Evolutionary conservation across 1,284 basidiomycete genomes (phyloP), one percentile per base, ranked within the genome.

Genomic region (Cutaneotrichosporon sp.): DNA sequence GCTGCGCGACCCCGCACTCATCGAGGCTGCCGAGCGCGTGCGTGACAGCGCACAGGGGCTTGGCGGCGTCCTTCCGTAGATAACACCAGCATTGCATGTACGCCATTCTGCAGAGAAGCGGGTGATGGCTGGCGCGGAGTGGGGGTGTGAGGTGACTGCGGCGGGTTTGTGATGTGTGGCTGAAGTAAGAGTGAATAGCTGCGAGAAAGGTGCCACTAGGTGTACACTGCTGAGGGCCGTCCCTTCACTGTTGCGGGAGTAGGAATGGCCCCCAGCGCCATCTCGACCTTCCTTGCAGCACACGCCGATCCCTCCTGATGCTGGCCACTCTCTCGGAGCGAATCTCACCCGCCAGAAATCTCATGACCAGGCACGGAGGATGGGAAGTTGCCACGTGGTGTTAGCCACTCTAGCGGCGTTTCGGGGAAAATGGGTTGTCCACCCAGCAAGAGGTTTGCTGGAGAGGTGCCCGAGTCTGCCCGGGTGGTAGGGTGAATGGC

Each of bases 1-100:
- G 61, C 62, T 79, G 46, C 62, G 68, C 34, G 76, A 79, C 66
- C 72, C 73, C 14, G 56, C 49, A 20, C 64, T 79, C 45, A 64
- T 67, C 10, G 73, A 76, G 51, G 67, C 64, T 42, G 69, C 71
- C 0, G 54, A 67, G 59, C 47, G 25, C 20, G 52, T 71, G 24
- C 53, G 56, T 55, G 38, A 56, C 29, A 65, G 67, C 34, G 62
- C 71, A 22, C 56, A 67, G 56, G 47, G 62, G 22, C 54, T 56
- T 34, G 60, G 55, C 29, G 64, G 58, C 11, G 56, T 43, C 36
- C 24, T 38, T 54, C 9, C 47, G 47, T 50, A 50, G 47, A 50
- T 31, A 27, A 50, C 27, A 50, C 47, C 47, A 54, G 52, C 52
- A 54, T 54, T 54, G 52, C 52, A 56, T 56, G 55, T 56, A 54